Conservation (phyloP, 768 basidiomycete genomes). For the Royoungia palumana region DNA sequence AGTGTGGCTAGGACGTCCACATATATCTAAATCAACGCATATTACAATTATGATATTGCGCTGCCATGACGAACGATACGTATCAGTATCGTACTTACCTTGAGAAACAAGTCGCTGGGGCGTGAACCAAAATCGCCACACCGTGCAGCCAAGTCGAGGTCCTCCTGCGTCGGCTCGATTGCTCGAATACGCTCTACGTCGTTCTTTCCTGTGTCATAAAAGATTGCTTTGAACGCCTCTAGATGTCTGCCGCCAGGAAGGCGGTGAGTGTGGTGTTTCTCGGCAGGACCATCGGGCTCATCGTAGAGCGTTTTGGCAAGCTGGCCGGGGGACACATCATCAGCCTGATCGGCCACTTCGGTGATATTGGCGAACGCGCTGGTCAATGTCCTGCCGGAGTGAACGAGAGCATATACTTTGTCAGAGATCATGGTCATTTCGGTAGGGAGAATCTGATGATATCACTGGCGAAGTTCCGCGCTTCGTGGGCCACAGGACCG, state of each 20-base stretch:
- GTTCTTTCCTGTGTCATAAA: constrained; percentile 17
- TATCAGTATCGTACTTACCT: constrained; percentile 35
- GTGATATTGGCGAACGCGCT: constrained; percentile 39
- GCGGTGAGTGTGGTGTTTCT: constrained; percentile 22
- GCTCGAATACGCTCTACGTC: constrained; percentile 18
- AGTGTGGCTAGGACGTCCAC: constrained; percentile 58
- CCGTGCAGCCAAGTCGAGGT: constrained; percentile 44
- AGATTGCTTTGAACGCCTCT: constrained; percentile 17
- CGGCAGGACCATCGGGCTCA: constrained; percentile 15
- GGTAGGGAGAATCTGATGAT: background rate
- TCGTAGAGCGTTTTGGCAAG: constrained; percentile 42
- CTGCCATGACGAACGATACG: background rate
- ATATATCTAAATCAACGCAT: constrained; percentile 46
- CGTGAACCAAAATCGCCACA: constrained; percentile 52
- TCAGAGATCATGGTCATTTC: constrained; percentile 27
- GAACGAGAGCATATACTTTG: constrained; percentile 31
- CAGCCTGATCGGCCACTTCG: constrained; percentile 16
- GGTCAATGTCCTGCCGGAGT: constrained; percentile 38
- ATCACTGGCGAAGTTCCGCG: background rate
- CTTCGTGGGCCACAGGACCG: too few relatives aligned
- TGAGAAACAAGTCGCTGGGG: constrained; percentile 59
- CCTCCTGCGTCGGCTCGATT: constrained; percentile 34
- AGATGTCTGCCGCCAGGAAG: constrained; percentile 14
- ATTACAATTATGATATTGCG: background rate
- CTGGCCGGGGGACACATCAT: constrained; percentile 27